Conservation (phyloP, 352 stramenopile species). For the Pythium apleroticum region DNA sequence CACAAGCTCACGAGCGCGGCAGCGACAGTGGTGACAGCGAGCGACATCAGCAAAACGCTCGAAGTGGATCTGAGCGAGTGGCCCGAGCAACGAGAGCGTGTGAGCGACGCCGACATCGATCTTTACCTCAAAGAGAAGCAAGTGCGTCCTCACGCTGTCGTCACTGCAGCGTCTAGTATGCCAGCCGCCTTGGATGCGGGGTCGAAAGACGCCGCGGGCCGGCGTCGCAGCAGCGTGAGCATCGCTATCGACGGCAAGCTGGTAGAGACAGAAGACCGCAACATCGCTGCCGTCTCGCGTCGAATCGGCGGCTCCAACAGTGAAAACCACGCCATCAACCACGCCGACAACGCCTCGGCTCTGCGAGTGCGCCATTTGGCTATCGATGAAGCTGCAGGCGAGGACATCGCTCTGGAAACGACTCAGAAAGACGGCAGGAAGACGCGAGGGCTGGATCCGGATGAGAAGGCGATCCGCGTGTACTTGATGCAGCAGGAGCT, state of each 20-base stretch:
- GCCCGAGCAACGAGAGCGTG: constrained; percentile 85
- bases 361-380: constrained; percentile 21
- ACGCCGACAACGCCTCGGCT: not conserved
- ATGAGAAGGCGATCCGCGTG: constrained; percentile 45
- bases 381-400: constrained; percentile 9
- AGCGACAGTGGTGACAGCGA: constrained; percentile 2
- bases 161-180: not conserved
- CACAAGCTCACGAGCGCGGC: constrained; percentile 31
- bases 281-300: constrained; percentile 22
- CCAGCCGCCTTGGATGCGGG: not conserved
- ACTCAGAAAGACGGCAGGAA: not conserved
- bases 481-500: constrained; percentile 74
- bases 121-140: constrained; percentile 62
- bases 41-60: constrained; percentile 18
- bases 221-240: constrained; percentile 9
- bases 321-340: not conserved
- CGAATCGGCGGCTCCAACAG: constrained; percentile 1
- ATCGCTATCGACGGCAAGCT: constrained; percentile 23
- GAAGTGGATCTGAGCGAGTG: constrained; percentile 78
- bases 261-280: constrained; percentile 15
- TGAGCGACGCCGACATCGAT: constrained; percentile 79
- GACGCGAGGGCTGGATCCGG: constrained; percentile 34
- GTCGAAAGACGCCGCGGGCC: not conserved
- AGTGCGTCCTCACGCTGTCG: constrained; percentile 38
- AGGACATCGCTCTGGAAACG: not conserved